Evolutionary conservation across 176 grass and related monocot species (phyloP).

Genomic region (Carex scoparia): DNA sequence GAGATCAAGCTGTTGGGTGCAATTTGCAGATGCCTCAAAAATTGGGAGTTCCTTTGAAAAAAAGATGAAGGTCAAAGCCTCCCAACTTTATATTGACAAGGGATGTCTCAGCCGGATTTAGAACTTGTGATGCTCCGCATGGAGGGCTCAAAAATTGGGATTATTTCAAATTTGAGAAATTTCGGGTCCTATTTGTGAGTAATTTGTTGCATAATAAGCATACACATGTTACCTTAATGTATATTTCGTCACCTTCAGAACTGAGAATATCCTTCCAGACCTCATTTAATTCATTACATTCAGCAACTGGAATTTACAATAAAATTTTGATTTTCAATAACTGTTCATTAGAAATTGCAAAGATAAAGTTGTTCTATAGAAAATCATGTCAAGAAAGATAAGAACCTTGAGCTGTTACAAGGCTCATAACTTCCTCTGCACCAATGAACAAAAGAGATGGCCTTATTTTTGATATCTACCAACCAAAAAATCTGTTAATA

Average conservation of each 20-base stretch:
- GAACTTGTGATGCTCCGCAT: too few relatives aligned
- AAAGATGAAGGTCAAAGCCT: too few relatives aligned
- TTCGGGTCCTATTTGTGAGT: background rate
- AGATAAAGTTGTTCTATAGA: constrained; percentile 14
- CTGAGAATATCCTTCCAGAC: constrained; percentile 97
- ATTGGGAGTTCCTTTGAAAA: too few relatives aligned
- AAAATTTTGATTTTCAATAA: background rate
- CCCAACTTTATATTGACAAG: too few relatives aligned
- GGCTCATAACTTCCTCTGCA: constrained; percentile 94
- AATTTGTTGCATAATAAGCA: background rate
- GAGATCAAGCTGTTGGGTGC: background rate
- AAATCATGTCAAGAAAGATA: constrained; percentile 21
- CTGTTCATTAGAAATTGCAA: background rate
- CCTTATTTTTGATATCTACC: constrained; percentile 91
- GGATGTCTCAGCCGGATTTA: too few relatives aligned
- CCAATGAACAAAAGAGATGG: constrained; percentile 88
- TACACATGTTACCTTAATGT: constrained; percentile 65
- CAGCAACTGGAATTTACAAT: constrained; percentile 58
- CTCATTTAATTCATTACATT: constrained; percentile 70
- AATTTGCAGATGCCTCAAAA: background rate
- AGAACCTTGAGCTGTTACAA: constrained; percentile 91
- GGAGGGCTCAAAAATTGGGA: background rate
- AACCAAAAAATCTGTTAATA: constrained; percentile 22
- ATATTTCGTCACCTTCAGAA: constrained; percentile 96
- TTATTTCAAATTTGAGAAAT: background rate